phyloP scores from a whole-genome alignment of 495 filamentous ascomycete genomes.

The Poronia punctata region DNA sequence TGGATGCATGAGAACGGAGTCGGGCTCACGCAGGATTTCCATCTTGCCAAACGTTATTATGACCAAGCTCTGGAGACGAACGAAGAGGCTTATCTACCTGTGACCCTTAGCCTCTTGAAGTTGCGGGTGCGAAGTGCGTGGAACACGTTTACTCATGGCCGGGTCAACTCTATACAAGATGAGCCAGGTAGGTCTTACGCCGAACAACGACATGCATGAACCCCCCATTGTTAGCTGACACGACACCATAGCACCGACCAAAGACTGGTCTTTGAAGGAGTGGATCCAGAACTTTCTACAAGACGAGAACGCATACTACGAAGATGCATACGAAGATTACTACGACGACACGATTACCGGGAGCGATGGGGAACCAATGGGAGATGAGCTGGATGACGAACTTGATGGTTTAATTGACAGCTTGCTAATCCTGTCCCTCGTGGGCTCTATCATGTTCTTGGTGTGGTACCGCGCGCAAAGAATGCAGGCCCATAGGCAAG shows the following conservation, averaged over 20 bases:
- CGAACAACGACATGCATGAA: background rate
- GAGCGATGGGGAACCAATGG: constrained; percentile 40
- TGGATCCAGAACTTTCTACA: constrained; percentile 80
- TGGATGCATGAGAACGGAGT: constrained; percentile 99
- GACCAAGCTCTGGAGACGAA: constrained; percentile 88
- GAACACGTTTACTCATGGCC: constrained; percentile 86
- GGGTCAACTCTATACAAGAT: constrained; percentile 82
- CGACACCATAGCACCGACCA: constrained; percentile 47
- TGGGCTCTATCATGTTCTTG: constrained; percentile 65
- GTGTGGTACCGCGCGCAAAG: constrained; percentile 79
- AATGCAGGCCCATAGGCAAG: constrained; percentile 45
- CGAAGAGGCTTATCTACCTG: constrained; percentile 88
- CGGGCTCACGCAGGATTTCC: constrained; percentile 90
- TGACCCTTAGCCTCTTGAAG: constrained; percentile 81
- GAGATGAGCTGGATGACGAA: constrained; percentile 42
- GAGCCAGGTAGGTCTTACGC: constrained; percentile 69
- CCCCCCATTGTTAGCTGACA: constrained; percentile 3
- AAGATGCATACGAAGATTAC: constrained; percentile 50
- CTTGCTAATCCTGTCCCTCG: constrained; percentile 71
- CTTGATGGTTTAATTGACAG: constrained; percentile 76
- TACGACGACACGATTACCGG: constrained; percentile 42
- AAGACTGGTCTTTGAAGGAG: constrained; percentile 68
- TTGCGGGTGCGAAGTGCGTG: constrained; percentile 77
- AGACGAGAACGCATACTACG: constrained; percentile 62
- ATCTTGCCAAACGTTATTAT: constrained; percentile 94